Conservation (phyloP, 352 stramenopile species). For the Peronospora farinosa region DNA sequence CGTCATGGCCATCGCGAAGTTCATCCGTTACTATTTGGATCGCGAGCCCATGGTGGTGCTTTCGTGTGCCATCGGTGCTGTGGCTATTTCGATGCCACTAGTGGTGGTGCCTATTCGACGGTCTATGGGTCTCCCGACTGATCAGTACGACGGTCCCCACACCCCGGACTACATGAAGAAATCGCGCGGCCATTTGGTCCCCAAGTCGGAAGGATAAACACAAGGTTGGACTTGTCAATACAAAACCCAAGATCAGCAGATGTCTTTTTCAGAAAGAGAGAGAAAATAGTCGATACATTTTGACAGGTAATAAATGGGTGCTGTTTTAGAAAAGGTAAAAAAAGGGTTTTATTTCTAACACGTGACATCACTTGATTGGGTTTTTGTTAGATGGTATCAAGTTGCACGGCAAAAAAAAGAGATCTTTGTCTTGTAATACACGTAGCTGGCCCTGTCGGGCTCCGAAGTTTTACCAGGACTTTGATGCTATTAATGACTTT, state of each 20-base stretch:
- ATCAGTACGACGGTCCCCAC: slow-evolving; percentile 86
- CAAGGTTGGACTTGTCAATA: slow-evolving; percentile 8
- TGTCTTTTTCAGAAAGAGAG: background rate
- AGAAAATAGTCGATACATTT: slow-evolving; percentile 1
- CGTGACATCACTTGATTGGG: too few relatives aligned
- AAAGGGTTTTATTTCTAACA: background rate
- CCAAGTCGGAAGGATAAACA: slow-evolving; percentile 31
- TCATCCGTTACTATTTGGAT: slow-evolving; percentile 80
- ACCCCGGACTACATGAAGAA: slow-evolving; percentile 69
- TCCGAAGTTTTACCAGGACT: too few relatives aligned
- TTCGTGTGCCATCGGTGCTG: slow-evolving; percentile 67
- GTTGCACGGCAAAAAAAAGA: too few relatives aligned
- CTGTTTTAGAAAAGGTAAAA: background rate
- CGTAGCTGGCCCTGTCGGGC: too few relatives aligned
- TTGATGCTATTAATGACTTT: too few relatives aligned
- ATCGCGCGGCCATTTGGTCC: slow-evolving; percentile 62
- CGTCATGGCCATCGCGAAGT: slow-evolving; percentile 49
- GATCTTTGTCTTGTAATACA: too few relatives aligned
- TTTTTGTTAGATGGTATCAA: too few relatives aligned
- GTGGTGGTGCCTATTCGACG: slow-evolving; percentile 79
- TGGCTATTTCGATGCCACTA: slow-evolving; percentile 61
- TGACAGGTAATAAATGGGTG: slow-evolving; percentile 9
- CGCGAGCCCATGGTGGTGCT: slow-evolving; percentile 83
- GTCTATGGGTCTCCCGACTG: slow-evolving; percentile 77
- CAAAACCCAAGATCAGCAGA: slow-evolving; percentile 4